Base-by-base conservation (phyloP, 2,329 filamentous ascomycete species). In the Colletotrichum viniferum region DNA sequence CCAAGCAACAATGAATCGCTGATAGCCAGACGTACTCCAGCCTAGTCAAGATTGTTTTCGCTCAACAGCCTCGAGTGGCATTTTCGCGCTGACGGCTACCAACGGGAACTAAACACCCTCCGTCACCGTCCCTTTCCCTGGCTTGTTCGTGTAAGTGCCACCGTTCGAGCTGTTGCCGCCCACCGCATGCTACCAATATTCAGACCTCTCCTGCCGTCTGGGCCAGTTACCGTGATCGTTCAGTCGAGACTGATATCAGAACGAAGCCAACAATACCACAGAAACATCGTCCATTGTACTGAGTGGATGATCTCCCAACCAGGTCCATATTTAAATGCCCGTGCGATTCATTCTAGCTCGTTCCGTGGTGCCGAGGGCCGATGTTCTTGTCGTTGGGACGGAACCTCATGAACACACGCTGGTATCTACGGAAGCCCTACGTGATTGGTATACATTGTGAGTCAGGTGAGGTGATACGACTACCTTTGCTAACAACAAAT, bases 51-150 rank as follows among this genome's bases (percentile, higher is more conserved):
- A 18, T 4, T 5, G 8, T 18, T 43, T 16, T 38, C 28, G 7
- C 7, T 34, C 10, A 34, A 14, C 13, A 2, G 13, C 34, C 34
- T 14, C 6, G 34, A 36, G 34, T 2, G 14, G 6, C 5, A 36
- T 9, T n/a, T n/a, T 9, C 38, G 0, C 3, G 3, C 7, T 6
- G 2, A 48, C n/a, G 7, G 43, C 6, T 52, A 1, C 10, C 5
- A 21, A 52, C 3, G n/a, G 3, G 0, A 52, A 21, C 3, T 4
- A 4, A 13, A 52, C 0, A 52, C 10, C 0, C 43, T 52, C 1
- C 43, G 10, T 13, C n/a, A 52, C 3, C 18, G 10, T 13, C n/a
- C n/a, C 10, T 13, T 4, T 52, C 2, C 43, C 43, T 21, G 6
- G n/a, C n/a, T 21, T 52, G 13, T 52, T 52, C 43, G 2, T 52